Evolutionary conservation across 106 monocot genomes (phyloP), one percentile per base, ranked within the genome.

Genomic region (Allium fistulosum): DNA sequence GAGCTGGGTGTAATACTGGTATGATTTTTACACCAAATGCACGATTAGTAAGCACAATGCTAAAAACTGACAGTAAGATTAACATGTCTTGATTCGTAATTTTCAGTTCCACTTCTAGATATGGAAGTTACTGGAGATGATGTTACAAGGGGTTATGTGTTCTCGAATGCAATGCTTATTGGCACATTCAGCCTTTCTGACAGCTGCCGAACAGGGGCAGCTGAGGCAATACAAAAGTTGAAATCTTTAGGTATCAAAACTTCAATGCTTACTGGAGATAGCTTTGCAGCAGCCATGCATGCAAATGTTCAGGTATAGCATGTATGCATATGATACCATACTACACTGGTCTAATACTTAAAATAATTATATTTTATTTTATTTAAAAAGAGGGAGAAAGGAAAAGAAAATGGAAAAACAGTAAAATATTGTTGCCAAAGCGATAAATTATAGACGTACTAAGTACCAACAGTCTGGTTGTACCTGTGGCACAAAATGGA

Each of bases 251-350:
- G 90, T 48, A 81, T 83, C 14, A 92, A 83, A 62, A 79, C 79
- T 37, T 82, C 75, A 17, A 87, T 99, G 89, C 89, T 99, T 17
- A 99, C 97, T 27, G 97, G 97, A 69, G 97, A 99, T 65, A 85
- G 84, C 79, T 69, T 53, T 37, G 70, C 76, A 48, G 80, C 97
- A 49, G 89, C 97, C 66, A 83, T 58, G 55, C 73, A 82, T 62
- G 81, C 84, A 11, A 89, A 99, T 60, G 78, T 77, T 61, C 88
- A 95, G 85, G 94, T 90, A 82, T 7, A 37, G 37, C 37, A 37
- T 37, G 37, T 5, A 37, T 37, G 2, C 5, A 37, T 37, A 37
- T 37, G 5, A 37, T 37, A 37, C 37, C 37, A 37, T 37, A 37
- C 37, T 37, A 0, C 4, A 37, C 37, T 4, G 37, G 60, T 18